A percentile compares a stretch with the other conserved stretches of the same genome.
Conservation (phyloP, 192 early-diverging fungal species). For the Anaeromyces robustus region DNA sequence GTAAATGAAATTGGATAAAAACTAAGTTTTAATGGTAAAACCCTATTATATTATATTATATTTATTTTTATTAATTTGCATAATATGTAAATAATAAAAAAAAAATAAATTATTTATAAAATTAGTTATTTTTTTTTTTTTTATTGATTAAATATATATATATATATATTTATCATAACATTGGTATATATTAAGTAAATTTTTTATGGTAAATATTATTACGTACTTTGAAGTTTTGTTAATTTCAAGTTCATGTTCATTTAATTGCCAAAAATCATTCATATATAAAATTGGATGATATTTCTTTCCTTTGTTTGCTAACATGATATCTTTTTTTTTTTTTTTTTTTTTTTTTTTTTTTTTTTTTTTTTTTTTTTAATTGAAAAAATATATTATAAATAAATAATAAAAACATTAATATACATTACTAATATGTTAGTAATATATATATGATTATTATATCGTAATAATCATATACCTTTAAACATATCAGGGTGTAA, state of each 20-base stretch:
- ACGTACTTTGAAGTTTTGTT: slow-evolving; percentile 63
- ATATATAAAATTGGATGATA: slow-evolving; percentile 54
- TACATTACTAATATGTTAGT: too few relatives aligned
- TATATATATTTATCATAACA: too few relatives aligned
- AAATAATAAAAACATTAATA: too few relatives aligned
- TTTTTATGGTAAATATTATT: neutral
- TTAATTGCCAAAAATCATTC: slow-evolving; percentile 73
- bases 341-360: neutral
- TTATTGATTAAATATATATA: slow-evolving; percentile 1
- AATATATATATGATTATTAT: too few relatives aligned
- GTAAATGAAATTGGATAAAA: slow-evolving; percentile 48
- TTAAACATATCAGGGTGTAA: neutral
- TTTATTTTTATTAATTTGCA: neutral
- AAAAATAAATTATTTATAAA: too few relatives aligned
- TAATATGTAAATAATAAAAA: too few relatives aligned
- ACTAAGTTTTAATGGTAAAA: slow-evolving; percentile 47
- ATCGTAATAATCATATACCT: too few relatives aligned
- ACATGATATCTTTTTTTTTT: neutral
- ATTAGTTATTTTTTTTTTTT: too few relatives aligned
- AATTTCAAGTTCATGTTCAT: slow-evolving; percentile 45
- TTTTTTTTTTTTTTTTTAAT: too few relatives aligned
- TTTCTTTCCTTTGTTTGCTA: neutral
- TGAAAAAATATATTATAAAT: too few relatives aligned
- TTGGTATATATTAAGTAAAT: neutral
- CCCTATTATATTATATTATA: slow-evolving; percentile 5